Evolutionary conservation across 768 basidiomycete species (phyloP).

Genomic region (Pisolithus sp.): DNA sequence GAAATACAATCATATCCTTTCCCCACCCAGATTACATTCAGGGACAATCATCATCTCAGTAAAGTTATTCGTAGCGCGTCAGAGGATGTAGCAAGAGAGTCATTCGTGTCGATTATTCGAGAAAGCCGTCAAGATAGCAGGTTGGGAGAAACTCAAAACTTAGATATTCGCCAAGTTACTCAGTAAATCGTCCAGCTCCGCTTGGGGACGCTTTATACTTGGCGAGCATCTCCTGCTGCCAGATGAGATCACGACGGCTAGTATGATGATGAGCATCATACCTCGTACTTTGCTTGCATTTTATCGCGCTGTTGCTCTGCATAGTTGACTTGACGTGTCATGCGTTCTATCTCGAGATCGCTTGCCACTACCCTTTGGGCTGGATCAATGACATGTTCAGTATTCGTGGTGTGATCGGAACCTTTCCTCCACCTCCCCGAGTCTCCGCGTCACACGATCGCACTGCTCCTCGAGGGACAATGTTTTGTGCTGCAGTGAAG

Average conservation of each 20-base stretch:
- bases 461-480: neutral
- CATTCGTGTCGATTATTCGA: too few relatives aligned
- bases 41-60: neutral
- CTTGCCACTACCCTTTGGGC: constrained; percentile 61
- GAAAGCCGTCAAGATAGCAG: too few relatives aligned
- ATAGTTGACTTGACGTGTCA: constrained; percentile 83
- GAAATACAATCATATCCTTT: neutral
- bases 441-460: neutral
- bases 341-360: constrained; percentile 98
- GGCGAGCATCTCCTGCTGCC: constrained; percentile 53
- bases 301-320: constrained; percentile 85
- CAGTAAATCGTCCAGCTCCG: constrained; percentile 73
- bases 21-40: neutral
- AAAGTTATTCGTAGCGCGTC: too few relatives aligned
- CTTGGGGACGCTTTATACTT: constrained; percentile 72
- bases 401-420: neutral
- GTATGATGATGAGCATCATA: constrained; percentile 29
- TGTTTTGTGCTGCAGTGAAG: neutral
- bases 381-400: constrained; percentile 10
- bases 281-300: constrained; percentile 95
- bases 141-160: neutral
- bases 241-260: constrained; percentile 2
- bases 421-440: neutral
- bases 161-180: neutral
- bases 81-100: too few relatives aligned